Evolutionary conservation across 2,329 filamentous ascomycete species (phyloP).

Genomic region (Trichoderma sp.): DNA sequence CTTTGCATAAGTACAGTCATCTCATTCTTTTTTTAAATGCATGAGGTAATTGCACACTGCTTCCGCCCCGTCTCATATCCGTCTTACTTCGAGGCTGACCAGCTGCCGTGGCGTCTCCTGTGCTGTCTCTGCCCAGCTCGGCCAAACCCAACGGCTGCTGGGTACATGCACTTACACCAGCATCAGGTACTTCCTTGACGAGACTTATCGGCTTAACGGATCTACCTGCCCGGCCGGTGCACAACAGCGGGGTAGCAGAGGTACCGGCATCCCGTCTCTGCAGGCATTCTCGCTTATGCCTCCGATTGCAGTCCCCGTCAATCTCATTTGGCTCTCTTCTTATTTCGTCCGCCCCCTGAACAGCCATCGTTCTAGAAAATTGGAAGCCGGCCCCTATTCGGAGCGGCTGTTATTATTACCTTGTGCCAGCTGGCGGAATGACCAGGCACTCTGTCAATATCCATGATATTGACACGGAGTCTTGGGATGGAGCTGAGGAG

Average conservation of each 20-base stretch:
- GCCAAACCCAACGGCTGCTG: not conserved
- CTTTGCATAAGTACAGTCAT: too few species aligned
- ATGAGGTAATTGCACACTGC: too few species aligned
- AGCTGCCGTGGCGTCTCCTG: not conserved
- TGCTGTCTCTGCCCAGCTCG: not conserved
- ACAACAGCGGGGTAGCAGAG: constrained; percentile 1
- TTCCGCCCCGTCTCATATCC: not conserved
- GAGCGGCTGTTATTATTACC: not conserved
- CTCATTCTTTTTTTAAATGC: too few species aligned
- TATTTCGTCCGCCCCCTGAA: constrained; percentile 18
- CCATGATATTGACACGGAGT: constrained; percentile 15
- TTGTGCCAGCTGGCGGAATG: constrained; percentile 6
- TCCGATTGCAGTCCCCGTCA: constrained; percentile 16
- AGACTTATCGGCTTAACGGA: not conserved
- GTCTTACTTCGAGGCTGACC: not conserved
- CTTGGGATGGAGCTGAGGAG: constrained; percentile 16
- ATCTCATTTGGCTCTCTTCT: constrained; percentile 15
- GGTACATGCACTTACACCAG: not conserved
- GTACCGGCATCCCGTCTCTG: not conserved
- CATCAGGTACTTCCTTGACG: not conserved
- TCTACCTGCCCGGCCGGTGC: constrained; percentile 7
- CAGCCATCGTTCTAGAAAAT: constrained; percentile 14
- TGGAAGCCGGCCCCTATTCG: constrained; percentile 17
- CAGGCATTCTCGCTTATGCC: constrained; percentile 5
- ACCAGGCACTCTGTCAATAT: not conserved